Evolutionary conservation across 495 filamentous ascomycete species (phyloP).

Genomic region (Penicillium daleae): DNA sequence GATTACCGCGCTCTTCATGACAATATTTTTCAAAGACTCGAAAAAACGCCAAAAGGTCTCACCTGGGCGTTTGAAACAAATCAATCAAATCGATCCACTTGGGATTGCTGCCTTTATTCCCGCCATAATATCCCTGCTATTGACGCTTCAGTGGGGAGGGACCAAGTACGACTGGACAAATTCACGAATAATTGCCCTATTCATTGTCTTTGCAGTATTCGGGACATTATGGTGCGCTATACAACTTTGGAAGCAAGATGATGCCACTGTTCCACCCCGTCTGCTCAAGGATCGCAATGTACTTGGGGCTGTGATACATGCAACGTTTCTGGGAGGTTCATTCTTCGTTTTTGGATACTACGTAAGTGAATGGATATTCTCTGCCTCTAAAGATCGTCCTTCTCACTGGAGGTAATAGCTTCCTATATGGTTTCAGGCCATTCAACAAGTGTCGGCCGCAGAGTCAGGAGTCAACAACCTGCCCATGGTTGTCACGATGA

Average conservation of each 20-base stretch:
- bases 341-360: constrained; percentile 70
- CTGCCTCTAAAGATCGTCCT: neutral
- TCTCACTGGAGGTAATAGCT: constrained; percentile 50
- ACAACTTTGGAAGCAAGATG: constrained; percentile 70
- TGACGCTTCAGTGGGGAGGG: constrained; percentile 88
- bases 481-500: constrained; percentile 69
- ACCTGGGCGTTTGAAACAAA: constrained; percentile 45
- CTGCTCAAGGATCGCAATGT: constrained; percentile 74
- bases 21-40: constrained; percentile 63
- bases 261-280: constrained; percentile 75
- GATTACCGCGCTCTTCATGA: constrained; percentile 61
- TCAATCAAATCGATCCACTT: constrained; percentile 66
- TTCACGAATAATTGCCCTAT: constrained; percentile 68
- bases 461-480: constrained; percentile 76
- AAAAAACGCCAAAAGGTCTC: constrained; percentile 40
- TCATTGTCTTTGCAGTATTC: constrained; percentile 69
- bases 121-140: constrained; percentile 68
- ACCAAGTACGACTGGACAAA: constrained; percentile 66
- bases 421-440: constrained; percentile 89
- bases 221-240: constrained; percentile 61
- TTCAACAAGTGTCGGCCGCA: constrained; percentile 69
- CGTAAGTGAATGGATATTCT: constrained; percentile 24
- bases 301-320: constrained; percentile 55
- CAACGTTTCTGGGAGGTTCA: constrained; percentile 59
- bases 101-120: constrained; percentile 73